Conservation (phyloP, 805 yeast genomes). For the Candida chauliodis region DNA sequence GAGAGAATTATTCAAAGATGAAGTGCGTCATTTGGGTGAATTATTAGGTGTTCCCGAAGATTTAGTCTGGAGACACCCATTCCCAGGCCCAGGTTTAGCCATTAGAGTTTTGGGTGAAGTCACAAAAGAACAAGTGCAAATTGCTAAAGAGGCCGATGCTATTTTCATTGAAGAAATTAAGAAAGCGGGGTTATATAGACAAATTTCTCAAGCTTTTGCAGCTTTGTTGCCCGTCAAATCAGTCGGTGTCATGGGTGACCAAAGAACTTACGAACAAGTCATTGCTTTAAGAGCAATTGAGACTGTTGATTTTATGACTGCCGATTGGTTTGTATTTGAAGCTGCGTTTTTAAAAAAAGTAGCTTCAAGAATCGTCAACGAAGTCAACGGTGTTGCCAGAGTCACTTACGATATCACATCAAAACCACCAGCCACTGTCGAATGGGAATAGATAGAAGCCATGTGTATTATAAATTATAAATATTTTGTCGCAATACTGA, state of each 20-base stretch:
- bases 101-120: constrained; percentile 98
- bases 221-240: constrained; percentile 95
- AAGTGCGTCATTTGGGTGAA: constrained; percentile 95
- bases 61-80: constrained; percentile 99
- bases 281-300: constrained; percentile 98
- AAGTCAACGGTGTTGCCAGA: constrained; percentile 98
- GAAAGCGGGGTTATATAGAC: constrained; percentile 85
- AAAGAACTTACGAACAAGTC: constrained; percentile 98
- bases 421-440: constrained; percentile 99
- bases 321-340: constrained; percentile 97
- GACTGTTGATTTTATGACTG: constrained; percentile 98
- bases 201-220: constrained; percentile 97
- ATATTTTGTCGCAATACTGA: constrained; percentile 45
- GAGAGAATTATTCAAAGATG: constrained; percentile 98
- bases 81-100: constrained; percentile 99
- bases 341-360: constrained; percentile 88
- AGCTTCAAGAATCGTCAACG: constrained; percentile 94
- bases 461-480: constrained; percentile 1
- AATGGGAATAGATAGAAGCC: constrained; percentile 78
- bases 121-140: constrained; percentile 85
- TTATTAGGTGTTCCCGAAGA: constrained; percentile 93
- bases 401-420: constrained; percentile 98
- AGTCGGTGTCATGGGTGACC: constrained; percentile 99
- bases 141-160: constrained; percentile 95
- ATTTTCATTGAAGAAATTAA: constrained; percentile 96